A percentile compares a stretch with the other conserved stretches of the same genome.
Conservation (phyloP, 1,139 yeast genomes). For the Yamadazyma trypodendri region DNA sequence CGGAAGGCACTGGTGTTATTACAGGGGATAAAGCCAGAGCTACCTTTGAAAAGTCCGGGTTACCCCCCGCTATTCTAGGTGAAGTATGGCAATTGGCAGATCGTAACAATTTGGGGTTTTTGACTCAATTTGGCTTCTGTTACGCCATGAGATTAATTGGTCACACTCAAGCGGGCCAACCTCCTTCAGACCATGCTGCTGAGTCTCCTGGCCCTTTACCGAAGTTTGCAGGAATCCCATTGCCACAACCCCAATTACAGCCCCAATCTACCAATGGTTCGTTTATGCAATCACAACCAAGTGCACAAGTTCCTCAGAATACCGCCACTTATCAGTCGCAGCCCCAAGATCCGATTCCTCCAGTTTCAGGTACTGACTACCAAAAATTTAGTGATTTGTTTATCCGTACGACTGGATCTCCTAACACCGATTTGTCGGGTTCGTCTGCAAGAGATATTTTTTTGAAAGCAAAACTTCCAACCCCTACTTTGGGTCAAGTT, state of each 20-base stretch:
- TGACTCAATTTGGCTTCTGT: constrained; percentile 79
- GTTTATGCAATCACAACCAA: constrained; percentile 52
- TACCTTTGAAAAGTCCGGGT: constrained; percentile 81
- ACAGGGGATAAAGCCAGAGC: constrained; percentile 91
- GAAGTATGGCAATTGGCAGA: constrained; percentile 96
- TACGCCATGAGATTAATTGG: constrained; percentile 89
- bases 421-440: constrained; percentile 56
- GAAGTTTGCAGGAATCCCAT: constrained; percentile 39
- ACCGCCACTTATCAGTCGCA: constrained; percentile 28
- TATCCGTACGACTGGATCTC: constrained; percentile 66
- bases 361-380: constrained; percentile 63
- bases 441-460: constrained; percentile 79
- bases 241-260: constrained; percentile 23
- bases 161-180: constrained; percentile 75
- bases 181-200: constrained; percentile 49
- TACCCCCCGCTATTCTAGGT: constrained; percentile 75
- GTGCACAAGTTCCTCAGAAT: constrained; percentile 35
- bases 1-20: constrained; percentile 74
- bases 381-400: constrained; percentile 73
- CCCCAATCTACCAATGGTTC: constrained; percentile 42
- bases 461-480: constrained; percentile 80
- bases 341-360: constrained; percentile 52
- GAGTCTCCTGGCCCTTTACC: constrained; percentile 61
- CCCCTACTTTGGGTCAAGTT: constrained; percentile 73
- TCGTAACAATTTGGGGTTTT: constrained; percentile 76